These are phyloP conservation scores for Lentithecium fluviatile DNA, from an alignment of 495 filamentous ascomycete genomes.

Conservation along the genomic window DNA sequence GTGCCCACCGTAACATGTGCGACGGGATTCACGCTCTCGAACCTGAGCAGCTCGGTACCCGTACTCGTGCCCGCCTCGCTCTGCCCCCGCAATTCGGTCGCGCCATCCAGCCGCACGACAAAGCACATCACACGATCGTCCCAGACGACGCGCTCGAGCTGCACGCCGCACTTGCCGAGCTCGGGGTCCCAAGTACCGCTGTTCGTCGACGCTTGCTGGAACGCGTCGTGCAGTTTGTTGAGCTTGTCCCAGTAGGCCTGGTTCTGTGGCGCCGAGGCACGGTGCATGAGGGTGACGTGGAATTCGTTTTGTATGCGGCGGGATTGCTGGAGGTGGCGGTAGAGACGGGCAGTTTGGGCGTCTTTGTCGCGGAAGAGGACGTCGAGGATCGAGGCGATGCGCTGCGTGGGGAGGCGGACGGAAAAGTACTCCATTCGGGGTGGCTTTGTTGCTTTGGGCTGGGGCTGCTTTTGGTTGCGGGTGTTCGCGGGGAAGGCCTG, in stretches of 20 bases:
- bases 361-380: constrained; percentile 59
- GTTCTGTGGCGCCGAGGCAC: constrained; percentile 55
- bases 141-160: constrained; percentile 71
- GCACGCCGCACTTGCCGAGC: constrained; percentile 55
- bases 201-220: constrained; percentile 5
- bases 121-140: constrained; percentile 84
- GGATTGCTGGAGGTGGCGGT: constrained; percentile 66
- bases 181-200: constrained; percentile 40
- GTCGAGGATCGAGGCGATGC: constrained; percentile 62
- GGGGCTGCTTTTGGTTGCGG: neutral
- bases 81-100: constrained; percentile 14
- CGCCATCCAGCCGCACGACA: constrained; percentile 63
- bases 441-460: constrained; percentile 36
- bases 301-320: constrained; percentile 80
- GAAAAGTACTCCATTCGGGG: constrained; percentile 81
- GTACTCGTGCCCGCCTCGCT: constrained; percentile 25
- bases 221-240: constrained; percentile 35
- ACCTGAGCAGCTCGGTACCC: constrained; percentile 49
- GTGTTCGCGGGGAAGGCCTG: constrained; percentile 4
- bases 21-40: constrained; percentile 73
- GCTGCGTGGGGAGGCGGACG: constrained; percentile 59
- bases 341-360: constrained; percentile 60
- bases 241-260: constrained; percentile 73
- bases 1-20: constrained; percentile 91
- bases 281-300: constrained; percentile 93